Evolutionary conservation across 305 asterid genomes (phyloP), one percentile per base, ranked within the genome.

Genomic region (Fraxinus platypoda): DNA sequence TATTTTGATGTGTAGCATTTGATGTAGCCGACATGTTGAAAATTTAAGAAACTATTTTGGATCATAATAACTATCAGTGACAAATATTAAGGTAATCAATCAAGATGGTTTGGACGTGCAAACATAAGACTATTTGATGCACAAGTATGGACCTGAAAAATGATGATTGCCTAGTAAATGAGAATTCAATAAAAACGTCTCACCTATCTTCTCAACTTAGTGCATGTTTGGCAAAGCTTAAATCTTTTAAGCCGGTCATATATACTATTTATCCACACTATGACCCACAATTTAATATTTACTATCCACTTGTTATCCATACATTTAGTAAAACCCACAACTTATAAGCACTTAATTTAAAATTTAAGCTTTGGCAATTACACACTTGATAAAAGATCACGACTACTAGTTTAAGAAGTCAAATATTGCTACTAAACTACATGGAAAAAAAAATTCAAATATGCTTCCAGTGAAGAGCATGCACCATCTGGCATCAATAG

Each of bases 381-480:
- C 9, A 11, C 25, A 19, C 71, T 23, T 62, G 28, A 62, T 23
- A 62, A 21, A 21, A 62, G 71, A 62, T 62, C 28, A 62, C 0
- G 31, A 62, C 31, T 2, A 62, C 6, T 23, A 62, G 71, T 62
- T 21, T 62, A 62, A 59, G 12, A 52, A 34, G 41, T 80, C 15
- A 19, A 37, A 54, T 76, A 37, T 4, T 66, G 64, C 17, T 54
- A 43, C 75, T 76, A 78, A 70, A 71, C 68, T 52, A 73, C 64
- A 80, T 46, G 17, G 31, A 19, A 13, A n/a, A 52, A 15, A 17
- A n/a, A 52, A 52, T 13, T 49, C 59, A n/a, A 37, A 35, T 28
- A 80, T 71, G 68, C 33, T 46, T 73, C 82, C 49, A 81, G 37
- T 6, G 41, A 66, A 80, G 15, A 62, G 31, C 31, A 23, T 62